Evolutionary conservation across 208 protist species (phyloP), one percentile per base, ranked within the genome.

Genomic region (Lotmaria passim): DNA sequence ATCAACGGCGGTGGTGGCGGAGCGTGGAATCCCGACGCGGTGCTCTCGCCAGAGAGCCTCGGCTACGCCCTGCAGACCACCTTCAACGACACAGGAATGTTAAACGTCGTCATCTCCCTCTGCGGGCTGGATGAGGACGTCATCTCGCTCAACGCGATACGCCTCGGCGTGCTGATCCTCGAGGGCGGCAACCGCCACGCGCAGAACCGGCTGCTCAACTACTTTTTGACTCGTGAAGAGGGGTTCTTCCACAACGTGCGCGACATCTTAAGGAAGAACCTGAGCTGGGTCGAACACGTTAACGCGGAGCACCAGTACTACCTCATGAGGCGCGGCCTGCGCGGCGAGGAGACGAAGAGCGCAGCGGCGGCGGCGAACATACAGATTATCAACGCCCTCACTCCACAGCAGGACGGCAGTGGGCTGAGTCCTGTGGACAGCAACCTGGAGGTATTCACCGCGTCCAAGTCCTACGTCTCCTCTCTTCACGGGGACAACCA

Each of bases 191-290:
- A 96, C 70, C 50, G 56, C 26, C 61, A 66, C 19, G 86, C 91
- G 51, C 88, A 96, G 80, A 63, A 70, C 1, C 36, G 70, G 4
- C 56, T 93, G 41, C 59, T 94, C n/a, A 12, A 68, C 26, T 90
- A 89, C 70, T 93, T 91, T 71, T 43, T 80, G 47, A 82, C 83
- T 6, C 81, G 77, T 15, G 83, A 94, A 59, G 87, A 89, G 51
- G 55, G 69, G 53, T 94, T 96, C 58, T 96, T 93, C 74, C 75
- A 92, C 59, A 82, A 85, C 72, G 66, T 90, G 36, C 81, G 82
- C 15, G 62, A 86, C 62, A 74, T 87, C 51, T 47, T 96, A 30
- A 79, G 72, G 4, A 72, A 69, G 26, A 80, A 60, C 52, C 30
- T 87, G 44, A 19, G 28, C n/a, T 91, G 85, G 83, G 78, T 84